These are phyloP conservation scores for Hordeum marinum DNA, from an alignment of 176 grass and related monocot genomes.

Conservation along the genomic window DNA sequence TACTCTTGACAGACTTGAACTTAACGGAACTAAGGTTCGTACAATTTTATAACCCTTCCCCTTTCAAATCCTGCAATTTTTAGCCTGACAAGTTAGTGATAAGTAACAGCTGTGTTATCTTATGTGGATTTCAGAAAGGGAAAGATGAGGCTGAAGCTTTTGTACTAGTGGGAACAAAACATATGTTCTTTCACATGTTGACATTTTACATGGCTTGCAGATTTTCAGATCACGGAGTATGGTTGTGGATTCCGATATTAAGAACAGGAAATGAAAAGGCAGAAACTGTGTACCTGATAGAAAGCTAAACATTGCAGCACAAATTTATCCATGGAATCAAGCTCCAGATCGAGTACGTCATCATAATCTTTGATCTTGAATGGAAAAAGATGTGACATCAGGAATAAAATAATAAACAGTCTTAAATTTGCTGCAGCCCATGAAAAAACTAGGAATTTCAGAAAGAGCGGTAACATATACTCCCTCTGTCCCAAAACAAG, in stretches of 20 bases:
- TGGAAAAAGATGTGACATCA: conserved; percentile 8
- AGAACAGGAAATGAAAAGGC: neutral
- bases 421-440: neutral
- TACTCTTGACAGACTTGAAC: too few species aligned
- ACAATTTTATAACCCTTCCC: too few species aligned
- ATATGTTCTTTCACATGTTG: conserved; percentile 19
- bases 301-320: conserved; percentile 95
- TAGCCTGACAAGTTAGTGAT: neutral
- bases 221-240: conserved; percentile 15
- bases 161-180: conserved; percentile 7
- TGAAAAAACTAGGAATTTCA: neutral
- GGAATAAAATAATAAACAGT: conserved; percentile 3
- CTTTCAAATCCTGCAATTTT: neutral
- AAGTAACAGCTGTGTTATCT: neutral
- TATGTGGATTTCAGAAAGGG: neutral
- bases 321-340: conserved; percentile 99
- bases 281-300: conserved; percentile 64
- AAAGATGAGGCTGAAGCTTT: conserved; percentile 2
- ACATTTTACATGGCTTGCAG: conserved; percentile 16
- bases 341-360: conserved; percentile 88
- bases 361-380: conserved; percentile 93
- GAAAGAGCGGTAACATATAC: conserved; percentile 15
- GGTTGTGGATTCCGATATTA: conserved; percentile 10
- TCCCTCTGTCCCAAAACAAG: too few species aligned
- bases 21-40: too few species aligned